Evolutionary conservation across 306 rosid genomes (phyloP), one percentile per base, ranked within the genome.

Genomic region (Prunus dulcis): DNA sequence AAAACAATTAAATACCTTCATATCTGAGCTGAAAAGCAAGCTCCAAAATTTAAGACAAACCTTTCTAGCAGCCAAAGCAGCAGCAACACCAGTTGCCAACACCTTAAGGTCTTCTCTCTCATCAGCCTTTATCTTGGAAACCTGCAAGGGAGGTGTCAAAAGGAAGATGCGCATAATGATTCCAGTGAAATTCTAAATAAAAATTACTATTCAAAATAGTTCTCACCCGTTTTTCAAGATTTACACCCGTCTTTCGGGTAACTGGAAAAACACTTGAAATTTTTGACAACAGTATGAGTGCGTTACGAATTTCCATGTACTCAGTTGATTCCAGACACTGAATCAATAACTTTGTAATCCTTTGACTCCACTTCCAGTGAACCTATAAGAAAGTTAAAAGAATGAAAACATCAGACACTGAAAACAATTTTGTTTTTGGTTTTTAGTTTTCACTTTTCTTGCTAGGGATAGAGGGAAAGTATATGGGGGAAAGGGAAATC

Each of bases 281-380:
- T 82, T 86, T 95, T 58, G 99, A 88, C 90, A 95, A 83, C 88
- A 95, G 79, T 80, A 95, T 95, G 63, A 95, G 98, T 71, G 99
- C 84, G 76, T 95, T 95, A 82, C 99, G 89, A 82, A 95, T 95
- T 82, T 95, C 99, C 99, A 95, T 92, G 87, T 92, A 95, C 96
- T 95, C 99, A 0, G 86, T 65, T 70, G 99, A 95, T 84, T 95
- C 99, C 78, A 95, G 86, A 87, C 99, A 95, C 84, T 92, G 97
- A 81, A 89, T 91, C 77, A 95, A 79, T 78, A 91, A 79, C 71
- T 97, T 85, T 14, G 99, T 95, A 61, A 95, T 95, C 86, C 99
- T 92, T 73, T 92, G 98, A 82, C 96, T 92, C 99, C 99, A 95
- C 64, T 95, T 95, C 99, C 99, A 95, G 85, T 92, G 98, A 67